Conservation (phyloP, 1,284 basidiomycete species). For the Tilletiopsis washingtonensis region DNA sequence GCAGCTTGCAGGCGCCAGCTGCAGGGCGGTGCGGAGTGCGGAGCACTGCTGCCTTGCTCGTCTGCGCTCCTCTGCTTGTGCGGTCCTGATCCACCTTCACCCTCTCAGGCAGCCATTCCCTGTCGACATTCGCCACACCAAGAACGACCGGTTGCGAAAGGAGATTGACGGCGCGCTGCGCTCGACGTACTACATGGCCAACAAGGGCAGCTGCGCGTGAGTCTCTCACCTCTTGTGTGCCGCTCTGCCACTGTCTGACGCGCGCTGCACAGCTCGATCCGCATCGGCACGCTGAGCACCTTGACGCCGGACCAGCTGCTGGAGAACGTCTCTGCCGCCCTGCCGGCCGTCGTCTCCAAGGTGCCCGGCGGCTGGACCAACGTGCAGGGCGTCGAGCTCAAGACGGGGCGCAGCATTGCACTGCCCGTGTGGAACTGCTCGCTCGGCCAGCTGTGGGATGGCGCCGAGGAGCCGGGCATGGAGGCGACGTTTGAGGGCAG, state of each 20-base stretch:
- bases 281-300: slow-evolving; percentile 64
- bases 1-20: too few relatives aligned
- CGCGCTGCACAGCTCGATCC: slow-evolving; percentile 60
- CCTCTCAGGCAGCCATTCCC: slow-evolving; percentile 78
- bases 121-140: slow-evolving; percentile 66
- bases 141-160: slow-evolving; percentile 65
- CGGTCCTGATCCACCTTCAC: too few relatives aligned
- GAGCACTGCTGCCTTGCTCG: too few relatives aligned
- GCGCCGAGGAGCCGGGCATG: background rate
- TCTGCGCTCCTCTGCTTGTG: too few relatives aligned
- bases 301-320: slow-evolving; percentile 67
- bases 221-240: background rate
- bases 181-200: slow-evolving; percentile 80
- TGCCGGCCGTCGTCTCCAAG: slow-evolving; percentile 65
- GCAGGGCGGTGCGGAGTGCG: too few relatives aligned
- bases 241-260: background rate
- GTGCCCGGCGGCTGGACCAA: slow-evolving; percentile 81
- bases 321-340: slow-evolving; percentile 67
- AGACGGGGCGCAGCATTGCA: slow-evolving; percentile 75
- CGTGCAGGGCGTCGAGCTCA: slow-evolving; percentile 80
- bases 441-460: slow-evolving; percentile 49
- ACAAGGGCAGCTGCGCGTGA: slow-evolving; percentile 29
- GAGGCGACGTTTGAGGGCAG: background rate
- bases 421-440: slow-evolving; percentile 81
- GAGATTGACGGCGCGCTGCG: slow-evolving; percentile 84